A percentile compares a stretch with the other conserved stretches of the same genome.
These are phyloP conservation scores for Postia placenta DNA, from an alignment of 768 basidiomycete species.

Conservation along the genomic window DNA sequence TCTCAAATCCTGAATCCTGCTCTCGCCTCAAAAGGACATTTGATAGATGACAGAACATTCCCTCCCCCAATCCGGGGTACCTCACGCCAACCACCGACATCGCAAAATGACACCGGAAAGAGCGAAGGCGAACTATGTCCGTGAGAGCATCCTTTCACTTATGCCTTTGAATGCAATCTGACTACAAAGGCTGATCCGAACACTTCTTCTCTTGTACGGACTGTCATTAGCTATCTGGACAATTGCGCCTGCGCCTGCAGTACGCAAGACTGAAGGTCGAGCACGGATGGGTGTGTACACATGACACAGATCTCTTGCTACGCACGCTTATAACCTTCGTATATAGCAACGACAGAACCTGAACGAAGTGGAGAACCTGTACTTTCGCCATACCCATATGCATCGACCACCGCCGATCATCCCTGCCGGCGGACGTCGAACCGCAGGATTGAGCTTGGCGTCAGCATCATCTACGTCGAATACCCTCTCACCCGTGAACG, in stretches of 20 bases:
- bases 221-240: slow-evolving; percentile 57
- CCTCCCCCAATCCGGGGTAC: not conserved
- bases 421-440: slow-evolving; percentile 13
- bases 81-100: not conserved
- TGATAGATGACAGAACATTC: not conserved
- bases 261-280: slow-evolving; percentile 78
- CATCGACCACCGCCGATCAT: slow-evolving; percentile 13
- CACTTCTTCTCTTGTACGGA: too few species aligned
- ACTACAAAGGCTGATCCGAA: too few species aligned
- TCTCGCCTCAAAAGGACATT: too few species aligned
- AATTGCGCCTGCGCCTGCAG: slow-evolving; percentile 67
- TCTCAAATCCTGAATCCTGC: too few species aligned
- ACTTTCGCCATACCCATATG: slow-evolving; percentile 64
- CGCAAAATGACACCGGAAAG: slow-evolving; percentile 3
- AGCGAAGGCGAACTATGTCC: slow-evolving; percentile 7
- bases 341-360: slow-evolving; percentile 67
- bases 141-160: not conserved
- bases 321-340: not conserved
- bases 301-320: slow-evolving; percentile 5
- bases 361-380: slow-evolving; percentile 79
- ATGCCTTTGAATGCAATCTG: not conserved
- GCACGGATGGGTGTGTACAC: slow-evolving; percentile 62
- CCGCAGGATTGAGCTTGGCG: not conserved
- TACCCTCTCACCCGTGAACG: not conserved
- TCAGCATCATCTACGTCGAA: not conserved